Base-by-base conservation (phyloP, 208 protist species). In the Trypanosoma platydactyli region DNA sequence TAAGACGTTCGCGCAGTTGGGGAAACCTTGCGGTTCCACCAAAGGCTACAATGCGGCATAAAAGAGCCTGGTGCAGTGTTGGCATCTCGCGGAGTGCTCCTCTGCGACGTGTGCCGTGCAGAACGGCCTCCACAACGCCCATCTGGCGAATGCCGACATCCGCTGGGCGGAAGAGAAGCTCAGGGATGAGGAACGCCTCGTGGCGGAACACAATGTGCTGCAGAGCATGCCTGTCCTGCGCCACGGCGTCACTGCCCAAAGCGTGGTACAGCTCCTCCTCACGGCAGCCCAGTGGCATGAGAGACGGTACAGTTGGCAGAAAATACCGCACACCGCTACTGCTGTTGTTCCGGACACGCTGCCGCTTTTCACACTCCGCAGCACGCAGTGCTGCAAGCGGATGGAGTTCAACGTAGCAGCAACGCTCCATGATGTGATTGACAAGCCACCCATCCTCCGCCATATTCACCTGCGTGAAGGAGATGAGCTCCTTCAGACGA, bases 401-500 rank as follows among this genome's bases (percentile, higher is more conserved):
- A 27, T 73, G 20, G 48, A 67, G 33, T 11, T 68, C 77, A 1
- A 88, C 82, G 42, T 73, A 58, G 64, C 86, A 91, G 63, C 80
- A 89, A 5, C 50, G 58, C 70, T 92, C 80, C 76, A 85, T 86
- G n/a, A 95, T 76, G 77, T 89, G 68, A 49, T 92, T 89, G n/a
- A 92, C 77, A 18, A 95, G 72, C 84, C 86, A 92, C 3, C 76
- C 81, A 61, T 95, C 89, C 66, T 92, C 80, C 62, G 83, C 73
- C 67, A 95, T 67, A 51, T 92, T 86, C 35, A 89, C 71, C 63
- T 95, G 89, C 22, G 80, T 78, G 55, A 86, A 92, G 58, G 81
- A 89, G 24, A 95, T 71, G 27, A 81, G 62, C 53, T 92, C 83
- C 73, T 91, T 91, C 16, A 95, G 63, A 0, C 84, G 77, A 63